A percentile compares a stretch with the other conserved stretches of the same genome.
phyloP scores from a whole-genome alignment of 2,329 filamentous ascomycete genomes.

The Hypoxylon sp. region DNA sequence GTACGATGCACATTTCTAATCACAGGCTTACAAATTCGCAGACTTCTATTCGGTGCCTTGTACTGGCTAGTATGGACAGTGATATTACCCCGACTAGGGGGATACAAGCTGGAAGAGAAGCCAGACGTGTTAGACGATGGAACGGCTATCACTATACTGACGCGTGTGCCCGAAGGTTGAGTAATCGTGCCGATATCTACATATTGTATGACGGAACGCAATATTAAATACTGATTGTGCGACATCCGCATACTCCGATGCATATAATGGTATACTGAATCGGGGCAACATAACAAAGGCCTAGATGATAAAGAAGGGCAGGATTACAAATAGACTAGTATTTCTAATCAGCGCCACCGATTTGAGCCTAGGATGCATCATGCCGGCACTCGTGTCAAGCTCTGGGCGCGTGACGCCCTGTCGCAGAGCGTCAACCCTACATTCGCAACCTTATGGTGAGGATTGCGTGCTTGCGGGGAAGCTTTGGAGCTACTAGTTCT shows the following conservation, averaged over 20 bases:
- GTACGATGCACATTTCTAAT: slow-evolving; percentile 18
- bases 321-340: slow-evolving; percentile 44
- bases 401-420: slow-evolving; percentile 32
- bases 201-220: slow-evolving; percentile 13
- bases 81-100: slow-evolving; percentile 70
- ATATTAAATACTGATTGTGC: slow-evolving; percentile 23
- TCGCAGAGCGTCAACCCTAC: slow-evolving; percentile 10
- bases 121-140: slow-evolving; percentile 74
- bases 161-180: slow-evolving; percentile 54
- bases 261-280: slow-evolving; percentile 12
- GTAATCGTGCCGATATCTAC: slow-evolving; percentile 27
- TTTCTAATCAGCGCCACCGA: slow-evolving; percentile 47
- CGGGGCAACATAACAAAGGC: slow-evolving; percentile 1
- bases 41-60: slow-evolving; percentile 69
- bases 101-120: slow-evolving; percentile 75
- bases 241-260: slow-evolving; percentile 10
- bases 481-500: slow-evolving; percentile 29
- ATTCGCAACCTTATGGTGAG: slow-evolving; percentile 45
- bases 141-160: slow-evolving; percentile 74
- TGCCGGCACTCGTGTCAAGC: slow-evolving; percentile 29
- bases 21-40: slow-evolving; percentile 54
- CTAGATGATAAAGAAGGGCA: background rate
- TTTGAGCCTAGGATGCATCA: slow-evolving; percentile 29
- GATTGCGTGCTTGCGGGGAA: slow-evolving; percentile 54
- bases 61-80: slow-evolving; percentile 81